These are phyloP conservation scores for Zymoseptoria passerinii DNA, from an alignment of 2,329 filamentous ascomycete genomes.

Conservation along the genomic window DNA sequence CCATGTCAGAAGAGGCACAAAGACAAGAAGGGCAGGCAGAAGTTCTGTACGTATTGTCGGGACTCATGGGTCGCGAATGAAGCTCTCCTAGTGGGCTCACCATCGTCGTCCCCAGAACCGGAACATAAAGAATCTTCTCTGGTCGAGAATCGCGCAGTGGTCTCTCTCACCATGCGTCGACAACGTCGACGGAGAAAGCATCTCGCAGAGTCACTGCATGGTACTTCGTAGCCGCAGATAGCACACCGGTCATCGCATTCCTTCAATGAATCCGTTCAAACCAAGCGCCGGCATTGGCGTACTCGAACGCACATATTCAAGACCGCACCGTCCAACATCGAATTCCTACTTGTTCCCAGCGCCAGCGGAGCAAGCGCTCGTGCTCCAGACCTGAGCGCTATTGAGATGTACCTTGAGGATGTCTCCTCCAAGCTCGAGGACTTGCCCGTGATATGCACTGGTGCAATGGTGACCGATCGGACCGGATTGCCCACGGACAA, in stretches of 20 bases:
- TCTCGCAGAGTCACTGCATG: background rate
- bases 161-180: background rate
- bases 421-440: constrained; percentile 45
- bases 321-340: constrained; percentile 42
- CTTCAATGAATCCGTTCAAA: constrained; percentile 9
- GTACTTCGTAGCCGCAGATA: background rate
- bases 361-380: constrained; percentile 52
- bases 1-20: background rate
- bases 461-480: constrained; percentile 49
- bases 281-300: constrained; percentile 32
- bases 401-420: constrained; percentile 25
- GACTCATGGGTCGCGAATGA: background rate
- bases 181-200: background rate
- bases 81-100: background rate
- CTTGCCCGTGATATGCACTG: constrained; percentile 60
- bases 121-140: too few relatives aligned
- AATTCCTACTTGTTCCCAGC: constrained; percentile 60
- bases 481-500: constrained; percentile 53
- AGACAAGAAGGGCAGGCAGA: background rate
- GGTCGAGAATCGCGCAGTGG: background rate
- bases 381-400: constrained; percentile 31
- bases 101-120: background rate
- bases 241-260: constrained; percentile 7
- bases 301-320: constrained; percentile 48
- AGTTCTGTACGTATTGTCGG: background rate